Evolutionary conservation across 2,329 filamentous ascomycete genomes (phyloP).

Genomic region (Xylariaceae sp.): DNA sequence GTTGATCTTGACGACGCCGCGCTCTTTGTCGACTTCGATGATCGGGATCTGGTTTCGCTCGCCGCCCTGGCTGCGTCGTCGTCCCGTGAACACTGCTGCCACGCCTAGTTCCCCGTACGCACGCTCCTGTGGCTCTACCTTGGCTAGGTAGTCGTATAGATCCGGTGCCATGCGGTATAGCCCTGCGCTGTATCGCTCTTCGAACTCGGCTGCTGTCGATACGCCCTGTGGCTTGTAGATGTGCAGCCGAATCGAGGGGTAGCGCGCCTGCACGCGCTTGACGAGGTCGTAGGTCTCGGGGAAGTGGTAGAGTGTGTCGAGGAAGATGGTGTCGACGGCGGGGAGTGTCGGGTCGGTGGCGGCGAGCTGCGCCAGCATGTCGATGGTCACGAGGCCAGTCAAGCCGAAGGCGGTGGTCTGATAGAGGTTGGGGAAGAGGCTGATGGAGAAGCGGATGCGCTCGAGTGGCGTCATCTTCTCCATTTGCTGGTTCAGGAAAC

Average conservation of each 20-base stretch:
- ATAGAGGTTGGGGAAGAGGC: constrained; percentile 82
- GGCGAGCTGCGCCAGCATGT: constrained; percentile 76
- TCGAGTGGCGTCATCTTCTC: constrained; percentile 85
- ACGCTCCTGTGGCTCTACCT: constrained; percentile 92
- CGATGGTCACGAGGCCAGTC: constrained; percentile 73
- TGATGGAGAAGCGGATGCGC: constrained; percentile 85
- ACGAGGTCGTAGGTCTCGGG: constrained; percentile 68
- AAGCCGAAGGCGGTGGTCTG: constrained; percentile 81
- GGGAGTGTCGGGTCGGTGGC: constrained; percentile 54
- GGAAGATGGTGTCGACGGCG: constrained; percentile 66
- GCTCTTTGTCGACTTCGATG: constrained; percentile 82
- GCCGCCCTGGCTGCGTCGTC: constrained; percentile 85
- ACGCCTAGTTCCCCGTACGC: constrained; percentile 85
- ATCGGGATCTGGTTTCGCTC: constrained; percentile 87
- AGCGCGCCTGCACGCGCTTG: constrained; percentile 66
- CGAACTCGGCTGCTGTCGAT: constrained; percentile 70
- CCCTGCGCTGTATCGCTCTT: constrained; percentile 70
- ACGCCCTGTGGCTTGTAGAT: constrained; percentile 80
- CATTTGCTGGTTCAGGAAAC: constrained; percentile 85
- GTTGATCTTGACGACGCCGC: constrained; percentile 94
- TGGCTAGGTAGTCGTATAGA: constrained; percentile 93
- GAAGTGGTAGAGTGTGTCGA: constrained; percentile 81
- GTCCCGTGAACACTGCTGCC: constrained; percentile 85
- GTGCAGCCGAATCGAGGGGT: constrained; percentile 76
- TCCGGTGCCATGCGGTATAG: constrained; percentile 83